Evolutionary conservation across 2,329 filamentous ascomycete genomes (phyloP).

Genomic region (Trematosphaeria pertusa): DNA sequence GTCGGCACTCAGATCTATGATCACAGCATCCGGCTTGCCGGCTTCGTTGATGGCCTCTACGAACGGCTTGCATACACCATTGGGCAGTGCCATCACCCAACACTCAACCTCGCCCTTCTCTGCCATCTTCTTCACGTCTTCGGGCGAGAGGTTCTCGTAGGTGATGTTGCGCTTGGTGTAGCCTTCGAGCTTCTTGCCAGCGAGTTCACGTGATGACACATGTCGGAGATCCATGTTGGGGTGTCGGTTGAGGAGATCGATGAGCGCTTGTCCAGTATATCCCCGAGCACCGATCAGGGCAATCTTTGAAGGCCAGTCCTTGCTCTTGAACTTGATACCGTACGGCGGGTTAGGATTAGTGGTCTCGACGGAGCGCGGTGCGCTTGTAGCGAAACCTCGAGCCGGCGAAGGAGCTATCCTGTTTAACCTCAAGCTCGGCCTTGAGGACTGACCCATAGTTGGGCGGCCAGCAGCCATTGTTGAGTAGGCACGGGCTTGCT

Average conservation of each 20-base stretch:
- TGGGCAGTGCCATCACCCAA: conserved; percentile 97
- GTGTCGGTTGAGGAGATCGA: conserved; percentile 85
- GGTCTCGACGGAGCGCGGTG: conserved; percentile 48
- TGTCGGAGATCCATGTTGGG: conserved; percentile 88
- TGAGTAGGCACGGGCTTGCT: conserved; percentile 73
- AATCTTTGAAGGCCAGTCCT: conserved; percentile 77
- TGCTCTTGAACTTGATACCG: conserved; percentile 86
- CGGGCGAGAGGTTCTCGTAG: conserved; percentile 87
- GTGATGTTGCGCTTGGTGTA: conserved; percentile 91
- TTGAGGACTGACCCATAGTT: conserved; percentile 30
- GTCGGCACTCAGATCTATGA: conserved; percentile 95
- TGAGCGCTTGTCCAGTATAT: conserved; percentile 91
- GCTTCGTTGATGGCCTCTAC: conserved; percentile 84
- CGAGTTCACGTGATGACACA: conserved; percentile 92
- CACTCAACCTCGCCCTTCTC: conserved; percentile 86
- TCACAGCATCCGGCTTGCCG: conserved; percentile 70
- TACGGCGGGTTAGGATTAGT: conserved; percentile 91
- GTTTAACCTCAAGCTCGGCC: conserved; percentile 32
- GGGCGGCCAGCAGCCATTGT: conserved; percentile 56
- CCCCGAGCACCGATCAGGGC: conserved; percentile 91
- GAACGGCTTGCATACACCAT: conserved; percentile 92
- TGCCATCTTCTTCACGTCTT: conserved; percentile 86
- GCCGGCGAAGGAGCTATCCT: conserved; percentile 47
- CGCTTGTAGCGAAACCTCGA: conserved; percentile 64
- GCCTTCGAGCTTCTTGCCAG: conserved; percentile 83